Base-by-base conservation (phyloP, 805 yeast genomes). In the Kluyveromyces nonfermentans region DNA sequence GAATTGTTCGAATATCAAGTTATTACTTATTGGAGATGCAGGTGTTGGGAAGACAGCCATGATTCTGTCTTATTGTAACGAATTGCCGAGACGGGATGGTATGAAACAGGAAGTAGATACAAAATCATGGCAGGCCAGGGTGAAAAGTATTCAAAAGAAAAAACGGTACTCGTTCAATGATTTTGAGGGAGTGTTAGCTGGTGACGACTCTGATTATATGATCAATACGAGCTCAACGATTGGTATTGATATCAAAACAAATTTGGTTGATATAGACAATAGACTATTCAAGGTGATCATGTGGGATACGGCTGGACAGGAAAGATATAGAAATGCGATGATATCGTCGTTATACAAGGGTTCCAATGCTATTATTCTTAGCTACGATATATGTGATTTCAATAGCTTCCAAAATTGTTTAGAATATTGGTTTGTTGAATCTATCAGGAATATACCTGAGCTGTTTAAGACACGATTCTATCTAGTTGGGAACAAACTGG, bases 281-380 rank as follows among this genome's bases (percentile, higher is more conserved):
- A 55, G 68, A 36, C 59, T 59, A 37, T 71, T 70, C 57, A 71
- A 71, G 49, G 64, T 71, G 12, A 67, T 67, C 7, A 51, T 72
- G 42, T 72, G 76, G 75, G 76, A 71, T 49, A 71, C 76, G 12
- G 77, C 77, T 3, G 77, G 77, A 3, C 75, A 72, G 54, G 75
- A 72, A 50, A 57, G 75, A 41, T 72, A 68, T 46, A 59, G 72
- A 47, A 70, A 72, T 37, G 70, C 71, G 5, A 56, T 62, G 55
- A 67, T 70, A 33, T 73, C 75, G 7, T 62, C 70, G 3, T 44
- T 72, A 21, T 72, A 71, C 51, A 67, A 69, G 52, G 71, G 70
- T n/a, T 67, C 75, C 7, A 67, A 72, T 42, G 76, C 75, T 4
- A 62, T 72, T 9, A 50, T 72, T 12, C 46, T 72, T 19, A 64